Evolutionary conservation across 176 grass and related monocot species (phyloP), one percentile per base, ranked within the genome.

Genomic region (Rhipidocladum racemiflorum): DNA sequence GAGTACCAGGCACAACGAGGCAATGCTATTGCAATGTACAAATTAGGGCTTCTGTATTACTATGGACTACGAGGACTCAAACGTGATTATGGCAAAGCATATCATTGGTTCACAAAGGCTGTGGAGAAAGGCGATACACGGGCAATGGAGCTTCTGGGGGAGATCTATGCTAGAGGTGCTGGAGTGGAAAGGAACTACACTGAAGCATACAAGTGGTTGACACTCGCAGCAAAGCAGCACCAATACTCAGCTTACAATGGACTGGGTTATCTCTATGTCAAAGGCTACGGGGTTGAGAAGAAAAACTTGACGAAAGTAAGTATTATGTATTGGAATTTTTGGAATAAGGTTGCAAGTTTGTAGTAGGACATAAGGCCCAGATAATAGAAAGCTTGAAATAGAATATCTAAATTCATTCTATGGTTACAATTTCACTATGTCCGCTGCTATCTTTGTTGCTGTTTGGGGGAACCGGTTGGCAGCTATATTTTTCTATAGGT

Each of bases 191-290:
- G 77, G 61, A 99, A 99, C 63, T 96, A 94, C 78, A 96, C 93
- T 3, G 90, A 96, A 87, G 93, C 97, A 76, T 99, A 92, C 70
- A 90, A 89, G 70, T 99, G 87, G 89, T 77, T 96, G 60, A 81
- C 91, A 61, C 89, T 90, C 21, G 97, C 97, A 75, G 91, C 91
- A 48, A 96, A 76, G 30, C 89, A 96, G 75, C 85, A 91, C 83
- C 85, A 93, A 67, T 99, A 93, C 81, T 99, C 97, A 46, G 97
- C 97, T 48, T 99, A 99, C 84, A 99, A 99, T 90, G 97, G 93
- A 65, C 85, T 99, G 59, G 97, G 97, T 54, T 99, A 99, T 69
- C 89, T 99, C 24, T 93, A 99, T 78, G 93, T 95, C 24, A 99
- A 99, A 93, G 93, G 97, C 13, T 99, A 91, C 51, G 97, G 97